Base-by-base conservation (phyloP, 2,329 filamentous ascomycete genomes). In the Cladorrhinum sp. region DNA sequence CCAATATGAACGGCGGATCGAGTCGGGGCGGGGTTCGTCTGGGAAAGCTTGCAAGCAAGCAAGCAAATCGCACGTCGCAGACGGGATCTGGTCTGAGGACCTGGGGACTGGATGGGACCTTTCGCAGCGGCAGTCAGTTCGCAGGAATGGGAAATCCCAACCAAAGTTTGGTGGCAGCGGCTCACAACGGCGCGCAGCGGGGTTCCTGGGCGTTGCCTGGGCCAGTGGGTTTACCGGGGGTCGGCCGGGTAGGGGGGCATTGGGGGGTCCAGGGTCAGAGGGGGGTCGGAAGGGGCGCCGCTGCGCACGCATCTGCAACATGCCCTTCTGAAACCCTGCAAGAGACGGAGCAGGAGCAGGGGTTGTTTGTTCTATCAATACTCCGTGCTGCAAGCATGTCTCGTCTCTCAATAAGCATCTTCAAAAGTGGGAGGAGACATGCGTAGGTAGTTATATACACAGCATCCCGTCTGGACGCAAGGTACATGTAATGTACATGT, bases 141-240 rank as follows among this genome's bases (percentile, higher is more conserved):
- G 42, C 36, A 56, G 36, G 54, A 57, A 49, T 49, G 54, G 54
- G 54, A 59, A 63, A 63, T 58, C 56, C 54, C 42, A 57, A 60
- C 53, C 59, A 48, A 60, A 58, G 55, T 59, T 63, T 64, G 58
- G 59, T 53, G 58, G 55, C 56, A 52, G 61, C 60, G 57, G 59
- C 60, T 60, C 58, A 52, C 46, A 55, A 57, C 54, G 60, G 60
- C 63, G 61, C 63, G 58, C 42, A 46, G 63, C 63, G 63, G 63
- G 63, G 63, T 65, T 62, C 42, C 42, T 46, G 42, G 42, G 55
- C 58, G 54, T 51, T 59, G 18, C 42, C 42, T 46, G 42, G 42
- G 42, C n/a, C 42, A 46, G 42, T 46, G n/a, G 42, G 42, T 46
- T 46, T 46, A 46, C 42, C 42, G 42, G 42, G 42, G 42, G 42